phyloP scores from a whole-genome alignment of 2,329 filamentous ascomycete species.

The Achaetomium macrosporum region DNA sequence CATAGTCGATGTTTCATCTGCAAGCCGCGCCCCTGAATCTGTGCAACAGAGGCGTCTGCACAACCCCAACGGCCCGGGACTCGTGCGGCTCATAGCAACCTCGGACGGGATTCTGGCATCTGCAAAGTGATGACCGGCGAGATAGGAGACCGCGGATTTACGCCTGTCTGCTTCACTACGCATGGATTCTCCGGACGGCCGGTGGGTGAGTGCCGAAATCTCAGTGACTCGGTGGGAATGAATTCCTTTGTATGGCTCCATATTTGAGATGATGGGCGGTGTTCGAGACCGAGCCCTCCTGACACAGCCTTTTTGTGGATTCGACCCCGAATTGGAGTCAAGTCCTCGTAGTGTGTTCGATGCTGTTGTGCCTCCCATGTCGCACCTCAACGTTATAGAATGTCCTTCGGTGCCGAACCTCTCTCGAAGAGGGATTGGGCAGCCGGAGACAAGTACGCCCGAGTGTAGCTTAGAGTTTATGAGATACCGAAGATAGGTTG shows the following conservation, averaged over 20 bases:
- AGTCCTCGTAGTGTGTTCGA: no score
- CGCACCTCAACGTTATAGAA: no score
- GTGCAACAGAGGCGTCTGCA: constrained; percentile 11
- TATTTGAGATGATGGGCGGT: no score
- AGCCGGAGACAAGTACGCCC: neutral
- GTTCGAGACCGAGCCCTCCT: no score
- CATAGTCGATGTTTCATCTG: neutral
- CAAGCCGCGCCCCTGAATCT: neutral
- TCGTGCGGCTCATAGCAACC: neutral
- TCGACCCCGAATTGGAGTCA: no score
- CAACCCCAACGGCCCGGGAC: neutral
- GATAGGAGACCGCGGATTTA: neutral
- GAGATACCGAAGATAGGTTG: no score
- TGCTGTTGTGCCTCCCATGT: no score
- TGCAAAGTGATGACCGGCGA: neutral
- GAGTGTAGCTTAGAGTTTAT: neutral
- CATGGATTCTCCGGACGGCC: neutral
- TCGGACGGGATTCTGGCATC: neutral
- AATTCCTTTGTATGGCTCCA: no score
- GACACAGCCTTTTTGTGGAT: no score
- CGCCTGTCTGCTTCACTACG: neutral
- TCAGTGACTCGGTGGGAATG: no score
- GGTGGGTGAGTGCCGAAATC: neutral
- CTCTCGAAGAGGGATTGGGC: neutral
- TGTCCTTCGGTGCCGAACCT: neutral